Percentiles rank a stretch among this genome's conserved stretches.
These are phyloP conservation scores for Nicotiana noctiflora DNA, from an alignment of 257 asterid genomes.

Conservation along the genomic window DNA sequence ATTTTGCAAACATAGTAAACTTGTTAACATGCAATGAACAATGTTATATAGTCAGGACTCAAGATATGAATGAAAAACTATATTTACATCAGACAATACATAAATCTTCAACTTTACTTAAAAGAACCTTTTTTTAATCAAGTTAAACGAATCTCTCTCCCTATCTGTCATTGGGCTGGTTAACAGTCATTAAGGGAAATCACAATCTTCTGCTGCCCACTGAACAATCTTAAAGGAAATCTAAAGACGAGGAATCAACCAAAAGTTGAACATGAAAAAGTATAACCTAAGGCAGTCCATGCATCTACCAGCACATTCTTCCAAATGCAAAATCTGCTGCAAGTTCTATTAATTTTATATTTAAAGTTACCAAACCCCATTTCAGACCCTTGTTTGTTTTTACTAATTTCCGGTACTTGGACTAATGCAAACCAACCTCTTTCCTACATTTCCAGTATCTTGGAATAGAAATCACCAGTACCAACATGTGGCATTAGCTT, in stretches of 20 bases:
- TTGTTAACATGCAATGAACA: neutral
- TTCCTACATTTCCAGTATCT: neutral
- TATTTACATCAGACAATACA: neutral
- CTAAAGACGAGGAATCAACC: too few species aligned
- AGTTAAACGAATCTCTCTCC: too few species aligned
- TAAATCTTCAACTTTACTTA: neutral
- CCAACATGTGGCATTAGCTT: neutral
- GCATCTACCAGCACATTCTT: neutral
- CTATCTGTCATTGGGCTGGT: too few species aligned
- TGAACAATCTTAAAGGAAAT: neutral
- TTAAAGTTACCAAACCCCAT: neutral
- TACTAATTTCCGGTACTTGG: neutral
- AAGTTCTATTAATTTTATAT: neutral
- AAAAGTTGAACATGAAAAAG: too few species aligned
- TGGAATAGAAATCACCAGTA: neutral
- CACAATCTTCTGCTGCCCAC: neutral
- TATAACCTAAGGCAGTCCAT: neutral
- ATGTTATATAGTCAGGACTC: neutral
- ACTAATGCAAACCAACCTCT: too few species aligned
- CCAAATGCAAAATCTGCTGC: neutral
- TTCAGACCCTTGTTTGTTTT: neutral
- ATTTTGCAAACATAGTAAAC: conserved; percentile 35
- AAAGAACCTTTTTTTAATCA: neutral
- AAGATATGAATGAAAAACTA: neutral
- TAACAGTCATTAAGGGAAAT: too few species aligned